Base-by-base conservation (phyloP, 345 rosid species). In the Alliaria petiolata region DNA sequence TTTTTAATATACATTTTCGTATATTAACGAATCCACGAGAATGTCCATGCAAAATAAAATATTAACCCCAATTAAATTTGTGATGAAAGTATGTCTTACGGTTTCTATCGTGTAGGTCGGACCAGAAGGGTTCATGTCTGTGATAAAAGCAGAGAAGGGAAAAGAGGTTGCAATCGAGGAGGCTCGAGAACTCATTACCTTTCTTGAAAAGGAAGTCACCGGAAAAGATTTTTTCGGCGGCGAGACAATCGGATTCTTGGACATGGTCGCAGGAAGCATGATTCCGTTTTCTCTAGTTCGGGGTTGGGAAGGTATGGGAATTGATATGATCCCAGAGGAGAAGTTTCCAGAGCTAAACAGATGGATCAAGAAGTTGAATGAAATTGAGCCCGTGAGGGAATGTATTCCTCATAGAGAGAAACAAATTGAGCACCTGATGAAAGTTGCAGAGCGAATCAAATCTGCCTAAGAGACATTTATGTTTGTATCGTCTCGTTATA, bases 151-250 rank as follows among this genome's bases (percentile, higher is more conserved):
- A 39, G 74, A 65, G 31, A 57, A 69, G 26, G 71, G 67, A 6
- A 17, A 15, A 47, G 57, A 70, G 19, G 15, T 72, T 40, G 70
- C 62, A 5, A 17, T 71, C 38, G 55, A 83, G 49, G 81, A 77
- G 61, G 43, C 74, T 45, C 62, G 1, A 13, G 53, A 43, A 50
- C 73, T 63, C 15, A 0, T 80, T 31, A 64, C 31, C 39, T 13
- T 70, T 15, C 79, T 82, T 38, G 83, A 78, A 56, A 65, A 68
- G 30, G 71, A 68, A 53, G 28, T 78, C 9, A 71, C 52, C 2
- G 74, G 79, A 9, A 75, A 78, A 57, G 12, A 66, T 7, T 80
- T 80, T 36, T 80, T 82, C 25, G 83, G 74, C 3, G 81, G 81
- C 3, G 31, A 74, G 19, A 63, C 19, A 2, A 11, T 58, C 0